Evolutionary conservation across 768 basidiomycete genomes (phyloP).

Genomic region (Tulasnella sp.): DNA sequence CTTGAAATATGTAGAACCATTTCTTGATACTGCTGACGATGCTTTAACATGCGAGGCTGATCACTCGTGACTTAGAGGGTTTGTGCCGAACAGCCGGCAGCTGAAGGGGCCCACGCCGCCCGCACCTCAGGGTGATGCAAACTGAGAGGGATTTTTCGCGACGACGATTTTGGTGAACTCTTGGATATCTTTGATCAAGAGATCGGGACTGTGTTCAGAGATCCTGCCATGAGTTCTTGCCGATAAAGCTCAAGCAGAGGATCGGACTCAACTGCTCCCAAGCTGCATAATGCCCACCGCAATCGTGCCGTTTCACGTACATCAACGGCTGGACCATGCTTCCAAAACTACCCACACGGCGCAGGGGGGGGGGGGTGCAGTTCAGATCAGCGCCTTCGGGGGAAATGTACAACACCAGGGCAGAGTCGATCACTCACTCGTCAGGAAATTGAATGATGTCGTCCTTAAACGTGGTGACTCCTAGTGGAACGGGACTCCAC

Average conservation of each 20-base stretch:
- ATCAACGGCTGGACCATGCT: background rate
- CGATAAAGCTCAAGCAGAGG: too few relatives aligned
- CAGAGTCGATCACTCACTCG: background rate
- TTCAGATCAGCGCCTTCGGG: background rate
- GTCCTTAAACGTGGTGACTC: background rate
- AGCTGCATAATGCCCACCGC: background rate
- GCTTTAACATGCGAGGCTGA: too few relatives aligned
- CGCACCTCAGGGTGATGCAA: too few relatives aligned
- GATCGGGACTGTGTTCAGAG: background rate
- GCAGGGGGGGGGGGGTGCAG: background rate
- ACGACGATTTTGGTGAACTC: background rate
- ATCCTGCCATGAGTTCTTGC: background rate
- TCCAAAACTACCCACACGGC: too few relatives aligned
- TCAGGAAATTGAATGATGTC: background rate
- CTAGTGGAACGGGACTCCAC: background rate
- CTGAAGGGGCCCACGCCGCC: too few relatives aligned
- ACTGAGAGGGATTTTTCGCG: background rate
- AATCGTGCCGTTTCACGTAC: background rate
- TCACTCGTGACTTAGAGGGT: too few relatives aligned
- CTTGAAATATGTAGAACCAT: too few relatives aligned
- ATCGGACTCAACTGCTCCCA: background rate
- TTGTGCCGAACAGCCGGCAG: too few relatives aligned
- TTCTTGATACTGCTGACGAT: too few relatives aligned
- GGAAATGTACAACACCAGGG: background rate
- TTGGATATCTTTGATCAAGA: background rate